phyloP scores from a whole-genome alignment of 352 stramenopile genomes.

The Pythium phragmiticola region DNA sequence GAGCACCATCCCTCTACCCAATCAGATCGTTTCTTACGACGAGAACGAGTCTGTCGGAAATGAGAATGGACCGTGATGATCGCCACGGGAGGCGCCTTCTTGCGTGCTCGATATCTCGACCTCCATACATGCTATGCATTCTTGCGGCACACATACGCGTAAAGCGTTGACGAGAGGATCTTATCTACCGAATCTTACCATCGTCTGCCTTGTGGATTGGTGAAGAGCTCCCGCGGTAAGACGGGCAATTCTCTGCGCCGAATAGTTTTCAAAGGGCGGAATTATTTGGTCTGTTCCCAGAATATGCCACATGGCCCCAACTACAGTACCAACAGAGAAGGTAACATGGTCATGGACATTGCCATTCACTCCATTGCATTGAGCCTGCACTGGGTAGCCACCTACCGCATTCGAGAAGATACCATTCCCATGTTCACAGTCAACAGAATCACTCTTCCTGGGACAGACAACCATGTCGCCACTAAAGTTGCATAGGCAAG shows the following conservation, averaged over 20 bases:
- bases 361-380: not conserved
- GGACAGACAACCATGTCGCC: slow-evolving; percentile 9
- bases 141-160: not conserved
- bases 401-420: not conserved
- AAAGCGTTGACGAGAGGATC: not conserved
- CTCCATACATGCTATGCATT: not conserved
- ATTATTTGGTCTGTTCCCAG: not conserved
- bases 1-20: slow-evolving; percentile 3
- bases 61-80: slow-evolving; percentile 10
- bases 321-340: not conserved
- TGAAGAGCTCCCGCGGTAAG: slow-evolving; percentile 8
- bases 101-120: not conserved
- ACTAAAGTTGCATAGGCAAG: slow-evolving; percentile 17
- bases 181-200: slow-evolving; percentile 22
- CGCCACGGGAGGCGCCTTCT: not conserved
- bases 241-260: slow-evolving; percentile 14
- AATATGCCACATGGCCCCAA: not conserved
- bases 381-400: too few species aligned
- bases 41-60: slow-evolving; percentile 8
- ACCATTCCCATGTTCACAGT: not conserved
- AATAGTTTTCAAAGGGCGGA: slow-evolving; percentile 1
- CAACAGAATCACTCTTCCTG: not conserved
- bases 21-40: slow-evolving; percentile 8
- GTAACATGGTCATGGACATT: not conserved
- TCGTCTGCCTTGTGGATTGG: not conserved